These are phyloP conservation scores for Acanthamoeba lugdunensis DNA, from an alignment of 208 protist genomes.

Conservation along the genomic window DNA sequence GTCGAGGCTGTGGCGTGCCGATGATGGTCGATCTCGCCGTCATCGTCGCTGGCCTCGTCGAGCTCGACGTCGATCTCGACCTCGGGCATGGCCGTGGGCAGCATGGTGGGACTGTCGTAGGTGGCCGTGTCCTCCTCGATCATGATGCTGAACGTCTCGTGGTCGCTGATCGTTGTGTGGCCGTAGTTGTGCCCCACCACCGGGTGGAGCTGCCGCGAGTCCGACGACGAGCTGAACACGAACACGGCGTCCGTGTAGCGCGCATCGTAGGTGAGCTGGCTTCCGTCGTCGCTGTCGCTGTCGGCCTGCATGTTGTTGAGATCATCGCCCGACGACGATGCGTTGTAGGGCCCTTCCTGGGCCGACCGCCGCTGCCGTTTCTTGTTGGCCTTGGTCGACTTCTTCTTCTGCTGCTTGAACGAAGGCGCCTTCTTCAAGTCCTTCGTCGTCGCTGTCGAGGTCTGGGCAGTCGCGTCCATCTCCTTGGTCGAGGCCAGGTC, in stretches of 20 bases:
- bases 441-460: background rate
- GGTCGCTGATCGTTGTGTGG: background rate
- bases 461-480: background rate
- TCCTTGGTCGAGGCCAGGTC: background rate
- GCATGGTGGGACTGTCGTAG: conserved; percentile 8
- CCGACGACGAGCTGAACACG: background rate
- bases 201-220: background rate
- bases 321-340: background rate
- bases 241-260: conserved; percentile 14
- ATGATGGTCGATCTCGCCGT: background rate
- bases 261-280: background rate
- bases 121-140: conserved; percentile 19
- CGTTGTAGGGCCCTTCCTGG: background rate
- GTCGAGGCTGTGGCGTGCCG: background rate
- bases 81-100: background rate
- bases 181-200: background rate
- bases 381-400: background rate
- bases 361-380: background rate
- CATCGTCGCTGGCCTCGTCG: background rate
- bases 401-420: background rate
- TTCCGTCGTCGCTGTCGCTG: background rate
- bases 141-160: conserved; percentile 30
- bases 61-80: conserved; percentile 18
- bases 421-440: background rate
- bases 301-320: background rate